Evolutionary conservation across 164 flowering plant species (phyloP).

Genomic region (Liriodendron chinense): DNA sequence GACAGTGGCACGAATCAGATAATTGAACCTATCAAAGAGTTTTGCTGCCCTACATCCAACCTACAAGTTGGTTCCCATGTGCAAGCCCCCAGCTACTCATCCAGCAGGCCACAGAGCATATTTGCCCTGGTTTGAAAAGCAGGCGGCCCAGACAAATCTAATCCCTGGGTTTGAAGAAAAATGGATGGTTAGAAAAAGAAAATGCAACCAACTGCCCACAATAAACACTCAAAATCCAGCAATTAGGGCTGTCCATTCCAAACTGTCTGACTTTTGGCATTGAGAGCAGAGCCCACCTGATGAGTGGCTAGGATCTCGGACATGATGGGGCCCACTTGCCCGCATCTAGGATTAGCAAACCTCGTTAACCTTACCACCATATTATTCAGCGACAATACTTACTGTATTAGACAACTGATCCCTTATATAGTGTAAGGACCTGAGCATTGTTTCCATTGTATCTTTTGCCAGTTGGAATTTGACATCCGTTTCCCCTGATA

Average conservation of each 20-base stretch:
- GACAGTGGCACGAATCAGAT: background rate
- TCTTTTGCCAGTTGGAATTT: slow-evolving; percentile 63
- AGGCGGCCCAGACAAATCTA: too few species aligned
- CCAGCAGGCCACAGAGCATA: background rate
- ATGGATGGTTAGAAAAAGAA: too few species aligned
- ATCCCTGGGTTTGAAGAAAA: too few species aligned
- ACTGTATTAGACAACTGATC: slow-evolving; percentile 45
- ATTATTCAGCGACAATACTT: slow-evolving; percentile 9
- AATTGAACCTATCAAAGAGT: background rate
- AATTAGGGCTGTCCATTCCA: too few species aligned
- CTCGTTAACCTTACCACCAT: background rate
- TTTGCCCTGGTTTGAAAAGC: background rate
- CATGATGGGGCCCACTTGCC: background rate
- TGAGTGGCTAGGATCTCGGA: background rate
- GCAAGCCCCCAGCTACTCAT: background rate
- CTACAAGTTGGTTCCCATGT: background rate
- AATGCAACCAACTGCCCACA: too few species aligned
- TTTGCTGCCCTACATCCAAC: background rate
- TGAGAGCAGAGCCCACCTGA: background rate
- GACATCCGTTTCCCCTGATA: slow-evolving; percentile 44
- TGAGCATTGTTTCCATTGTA: slow-evolving; percentile 53
- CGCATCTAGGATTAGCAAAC: background rate
- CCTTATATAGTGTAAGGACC: slow-evolving; percentile 52
- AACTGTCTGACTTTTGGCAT: too few species aligned
- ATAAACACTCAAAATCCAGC: too few species aligned